A percentile compares a stretch with the other conserved stretches of the same genome.
Conservation (phyloP, 257 asterid species). For the Ligustrum vulgare region DNA sequence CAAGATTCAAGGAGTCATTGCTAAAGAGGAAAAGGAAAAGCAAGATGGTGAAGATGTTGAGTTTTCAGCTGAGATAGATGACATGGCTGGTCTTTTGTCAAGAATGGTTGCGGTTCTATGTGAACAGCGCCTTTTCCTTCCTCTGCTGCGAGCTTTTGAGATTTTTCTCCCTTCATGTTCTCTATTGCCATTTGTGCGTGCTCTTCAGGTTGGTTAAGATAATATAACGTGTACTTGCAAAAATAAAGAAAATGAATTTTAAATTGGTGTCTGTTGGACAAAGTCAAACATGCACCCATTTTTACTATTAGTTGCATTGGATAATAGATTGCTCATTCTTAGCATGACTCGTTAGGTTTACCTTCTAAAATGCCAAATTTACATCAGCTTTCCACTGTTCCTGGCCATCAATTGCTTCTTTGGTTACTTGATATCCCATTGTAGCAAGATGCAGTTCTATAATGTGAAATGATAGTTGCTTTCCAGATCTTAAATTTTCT, state of each 20-base stretch:
- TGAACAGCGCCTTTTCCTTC: conserved; percentile 85
- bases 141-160: conserved; percentile 91
- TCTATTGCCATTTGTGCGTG: conserved; percentile 86
- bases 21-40: conserved; percentile 51
- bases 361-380: conserved; percentile 13
- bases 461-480: neutral
- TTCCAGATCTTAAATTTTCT: conserved; percentile 8
- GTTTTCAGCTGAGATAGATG: conserved; percentile 48
- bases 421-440: conserved; percentile 5
- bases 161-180: conserved; percentile 98
- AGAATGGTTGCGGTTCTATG: conserved; percentile 92
- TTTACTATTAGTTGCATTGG: neutral
- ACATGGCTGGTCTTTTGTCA: conserved; percentile 67
- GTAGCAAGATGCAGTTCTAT: conserved; percentile 7
- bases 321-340: conserved; percentile 5
- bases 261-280: conserved; percentile 11
- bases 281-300: conserved; percentile 11
- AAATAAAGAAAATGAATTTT: conserved; percentile 14
- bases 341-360: conserved; percentile 15
- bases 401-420: conserved; percentile 10
- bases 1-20: conserved; percentile 41
- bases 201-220: conserved; percentile 81
- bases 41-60: conserved; percentile 43
- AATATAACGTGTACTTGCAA: conserved; percentile 9
- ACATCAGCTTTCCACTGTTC: conserved; percentile 6